phyloP scores from a whole-genome alignment of 2,329 filamentous ascomycete species.

The Hypoxylon rubiginosum region DNA sequence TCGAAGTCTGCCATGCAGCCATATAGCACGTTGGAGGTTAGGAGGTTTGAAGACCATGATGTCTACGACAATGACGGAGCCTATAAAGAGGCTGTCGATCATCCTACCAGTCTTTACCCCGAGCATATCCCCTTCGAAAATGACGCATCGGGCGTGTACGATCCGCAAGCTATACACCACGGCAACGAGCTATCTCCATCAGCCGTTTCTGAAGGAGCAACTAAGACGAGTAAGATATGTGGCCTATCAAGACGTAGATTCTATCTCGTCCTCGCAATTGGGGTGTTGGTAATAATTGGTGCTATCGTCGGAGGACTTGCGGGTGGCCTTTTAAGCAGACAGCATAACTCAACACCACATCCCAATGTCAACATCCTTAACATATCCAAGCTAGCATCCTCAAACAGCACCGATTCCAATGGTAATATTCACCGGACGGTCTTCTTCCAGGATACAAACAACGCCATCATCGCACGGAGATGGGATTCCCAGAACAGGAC shows the following conservation, averaged over 20 bases:
- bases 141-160: slow-evolving; percentile 1
- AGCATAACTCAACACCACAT: not conserved
- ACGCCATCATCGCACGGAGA: slow-evolving; percentile 39
- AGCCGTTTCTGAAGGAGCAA: not conserved
- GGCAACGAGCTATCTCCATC: not conserved
- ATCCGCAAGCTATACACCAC: slow-evolving; percentile 16
- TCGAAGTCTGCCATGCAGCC: slow-evolving; percentile 11
- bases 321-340: slow-evolving; percentile 31
- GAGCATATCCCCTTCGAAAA: slow-evolving; percentile 19
- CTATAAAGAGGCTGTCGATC: slow-evolving; percentile 13
- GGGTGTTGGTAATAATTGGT: slow-evolving; percentile 29
- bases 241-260: slow-evolving; percentile 38
- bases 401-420: slow-evolving; percentile 44
- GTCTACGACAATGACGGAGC: slow-evolving; percentile 1
- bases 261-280: slow-evolving; percentile 21
- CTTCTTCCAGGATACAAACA: slow-evolving; percentile 46
- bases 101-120: slow-evolving; percentile 8
- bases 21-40: slow-evolving; percentile 35
- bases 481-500: slow-evolving; percentile 44
- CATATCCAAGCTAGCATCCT: slow-evolving; percentile 39
- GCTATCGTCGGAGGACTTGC: slow-evolving; percentile 41
- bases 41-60: not conserved
- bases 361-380: slow-evolving; percentile 34
- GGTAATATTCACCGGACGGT: slow-evolving; percentile 39
- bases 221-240: slow-evolving; percentile 22